These are phyloP conservation scores for Talaromyces proteolyticus DNA, from an alignment of 495 filamentous ascomycete genomes.

Conservation along the genomic window DNA sequence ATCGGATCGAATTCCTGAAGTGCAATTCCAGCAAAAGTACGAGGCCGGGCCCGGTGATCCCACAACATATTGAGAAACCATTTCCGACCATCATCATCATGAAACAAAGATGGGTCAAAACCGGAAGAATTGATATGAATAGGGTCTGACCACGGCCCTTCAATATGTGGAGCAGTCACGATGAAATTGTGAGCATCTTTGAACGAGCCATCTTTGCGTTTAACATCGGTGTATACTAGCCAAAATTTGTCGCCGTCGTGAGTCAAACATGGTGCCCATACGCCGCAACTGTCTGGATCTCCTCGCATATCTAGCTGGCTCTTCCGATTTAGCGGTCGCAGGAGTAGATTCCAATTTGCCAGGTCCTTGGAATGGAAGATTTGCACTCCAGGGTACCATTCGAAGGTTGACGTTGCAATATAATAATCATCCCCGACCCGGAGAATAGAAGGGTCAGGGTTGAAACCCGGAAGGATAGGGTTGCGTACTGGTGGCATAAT, in stretches of 20 bases:
- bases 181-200: constrained; percentile 43
- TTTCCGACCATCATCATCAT: constrained; percentile 47
- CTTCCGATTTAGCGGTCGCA: constrained; percentile 17
- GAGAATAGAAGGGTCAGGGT: constrained; percentile 56
- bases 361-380: constrained; percentile 54
- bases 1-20: constrained; percentile 5
- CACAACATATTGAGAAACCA: constrained; percentile 9
- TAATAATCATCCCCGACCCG: constrained; percentile 53
- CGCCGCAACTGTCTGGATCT: constrained; percentile 51
- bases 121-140: constrained; percentile 46
- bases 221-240: constrained; percentile 19
- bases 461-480: constrained; percentile 59
- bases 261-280: constrained; percentile 58
- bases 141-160: constrained; percentile 52
- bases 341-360: constrained; percentile 49
- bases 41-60: constrained; percentile 4
- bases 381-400: constrained; percentile 55
- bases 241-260: constrained; percentile 54
- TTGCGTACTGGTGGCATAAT: constrained; percentile 23
- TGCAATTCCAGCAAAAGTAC: constrained; percentile 6
- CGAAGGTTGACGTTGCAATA: constrained; percentile 58
- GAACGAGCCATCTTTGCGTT: constrained; percentile 7
- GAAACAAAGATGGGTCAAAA: constrained; percentile 55
- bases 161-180: constrained; percentile 34
- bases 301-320: constrained; percentile 14